Base-by-base conservation (phyloP, 148 eudicot genomes). In the Silene conica region DNA sequence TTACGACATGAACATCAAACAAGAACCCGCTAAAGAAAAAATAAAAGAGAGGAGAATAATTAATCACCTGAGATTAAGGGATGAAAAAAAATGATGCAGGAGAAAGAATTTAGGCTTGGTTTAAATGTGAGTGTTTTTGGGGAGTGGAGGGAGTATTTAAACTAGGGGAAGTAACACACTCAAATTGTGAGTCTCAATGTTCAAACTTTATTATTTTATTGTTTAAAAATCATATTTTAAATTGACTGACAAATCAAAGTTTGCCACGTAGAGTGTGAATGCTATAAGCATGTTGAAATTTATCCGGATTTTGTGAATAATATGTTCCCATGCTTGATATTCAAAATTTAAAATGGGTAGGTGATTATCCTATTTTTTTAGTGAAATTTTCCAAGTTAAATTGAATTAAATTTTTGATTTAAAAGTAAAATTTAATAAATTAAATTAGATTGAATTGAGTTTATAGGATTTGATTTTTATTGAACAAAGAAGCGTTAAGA, bases 251-350 rank as follows among this genome's bases (percentile, higher is more conserved):
- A 43, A 71, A 54, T 61, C 22, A 57, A 5, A 48, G 11, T 3
- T 34, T 52, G 74, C 19, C 75, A 70, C 69, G 70, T 77, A 2
- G n/a, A 28, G 34, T 45, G 16, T 25, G 14, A 58, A 61, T 59
- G 68, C 73, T 23, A 4, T 38, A 1, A 50, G 63, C 9, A 12
- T 58, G 13, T 50, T 59, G n/a, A 75, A 75, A 67, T 43, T 55
- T 15, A 20, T 9, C 28, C 64, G 48, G 46, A 28, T 52, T 50
- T 59, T n/a, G 19, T 59, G 63, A 59, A 59, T 59, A 2, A 58
- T 58, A 58, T 58, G 9, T n/a, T 19, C 11, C 21, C 62, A 57
- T 6, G 1, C 9, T n/a, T 21, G 61, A 59, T 59, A 59, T 59
- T 59, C 63, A 59, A 20, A 59, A 19, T 59, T 59, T 38, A 38